Base-by-base conservation (phyloP, 2,329 filamentous ascomycete species). In the Neopestalotiopsis sp. region DNA sequence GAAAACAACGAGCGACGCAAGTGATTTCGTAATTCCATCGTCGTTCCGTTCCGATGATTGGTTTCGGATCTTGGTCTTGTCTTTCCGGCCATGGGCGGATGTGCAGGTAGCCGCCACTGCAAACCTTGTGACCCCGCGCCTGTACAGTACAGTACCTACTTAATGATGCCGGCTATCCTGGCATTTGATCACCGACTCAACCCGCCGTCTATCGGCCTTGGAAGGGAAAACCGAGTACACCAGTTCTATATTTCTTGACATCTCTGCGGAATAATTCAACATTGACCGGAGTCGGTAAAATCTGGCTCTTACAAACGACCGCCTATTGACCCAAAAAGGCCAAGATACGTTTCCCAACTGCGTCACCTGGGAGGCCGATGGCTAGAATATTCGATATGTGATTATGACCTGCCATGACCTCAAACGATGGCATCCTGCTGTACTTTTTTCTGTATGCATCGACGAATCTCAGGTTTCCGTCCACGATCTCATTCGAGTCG, bases 361-460 rank as follows among this genome's bases (percentile, higher is more conserved):
- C 28, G 32, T 66, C 64, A 32, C 13, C 24, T 17, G 40, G 64
- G 4, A 57, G 42, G 10, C 28, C 64, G 6, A 66, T 58, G n/a
- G 42, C 49, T 45, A 57, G 34, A 17, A 30, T 66, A 28, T 66
- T 57, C 13, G 49, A 66, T 1, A 66, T 66, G 17, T 66, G 64
- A 24, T 66, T 66, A 32, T 66, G 42, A 17, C 64, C 64, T 20
- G 20, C 17, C 64, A 66, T 66, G 6, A 66, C 64, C 42, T 58
- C 64, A 4, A 65, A 57, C n/a, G 58, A n/a, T 10, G 42, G 49
- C 45, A 66, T 20, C n/a, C 24, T 45, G n/a, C 20, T 38, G 32
- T 32, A 52, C 49, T 66, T 66, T 34, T 66, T 24, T 30, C 64
- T 24, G 28, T 45, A 52, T 40, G 45, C 49, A 20, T 57, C 49